A percentile compares a stretch with the other conserved stretches of the same genome.
phyloP scores from a whole-genome alignment of 352 stramenopile species.

The Pythium guiyangense region DNA sequence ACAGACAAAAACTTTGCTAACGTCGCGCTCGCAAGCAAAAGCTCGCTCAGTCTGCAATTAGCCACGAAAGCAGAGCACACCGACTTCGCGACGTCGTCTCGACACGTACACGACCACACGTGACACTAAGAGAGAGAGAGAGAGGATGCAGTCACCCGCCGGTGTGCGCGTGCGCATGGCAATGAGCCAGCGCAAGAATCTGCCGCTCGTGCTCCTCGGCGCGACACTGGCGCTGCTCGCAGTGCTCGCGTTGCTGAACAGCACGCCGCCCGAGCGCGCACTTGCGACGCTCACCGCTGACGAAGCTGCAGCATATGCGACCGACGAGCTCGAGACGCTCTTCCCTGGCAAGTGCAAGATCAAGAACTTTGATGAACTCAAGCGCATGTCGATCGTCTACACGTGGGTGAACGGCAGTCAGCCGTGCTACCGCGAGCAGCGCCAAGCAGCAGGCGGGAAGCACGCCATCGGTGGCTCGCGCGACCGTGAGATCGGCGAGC shows the following conservation, averaged over 20 bases:
- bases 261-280: conserved; percentile 26
- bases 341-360: conserved; percentile 80
- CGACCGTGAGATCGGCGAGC: conserved; percentile 85
- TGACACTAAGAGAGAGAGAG: neutral
- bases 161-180: conserved; percentile 68
- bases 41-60: conserved; percentile 6
- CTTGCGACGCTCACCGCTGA: conserved; percentile 25
- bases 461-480: conserved; percentile 71
- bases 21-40: neutral
- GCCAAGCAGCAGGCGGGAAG: conserved; percentile 62
- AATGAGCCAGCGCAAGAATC: conserved; percentile 54
- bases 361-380: conserved; percentile 82
- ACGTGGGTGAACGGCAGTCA: conserved; percentile 87
- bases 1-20: too few species aligned
- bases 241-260: conserved; percentile 38
- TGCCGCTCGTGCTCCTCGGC: conserved; percentile 45
- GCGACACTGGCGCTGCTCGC: conserved; percentile 32
- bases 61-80: neutral
- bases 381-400: conserved; percentile 87
- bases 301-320: conserved; percentile 34
- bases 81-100: neutral
- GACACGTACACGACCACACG: neutral
- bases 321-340: conserved; percentile 42
- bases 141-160: conserved; percentile 47
- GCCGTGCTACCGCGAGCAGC: conserved; percentile 76